Evolutionary conservation across 108 stramenopile species (phyloP), one percentile per base, ranked within the genome.

Genomic region (Nitzschia sp.): DNA sequence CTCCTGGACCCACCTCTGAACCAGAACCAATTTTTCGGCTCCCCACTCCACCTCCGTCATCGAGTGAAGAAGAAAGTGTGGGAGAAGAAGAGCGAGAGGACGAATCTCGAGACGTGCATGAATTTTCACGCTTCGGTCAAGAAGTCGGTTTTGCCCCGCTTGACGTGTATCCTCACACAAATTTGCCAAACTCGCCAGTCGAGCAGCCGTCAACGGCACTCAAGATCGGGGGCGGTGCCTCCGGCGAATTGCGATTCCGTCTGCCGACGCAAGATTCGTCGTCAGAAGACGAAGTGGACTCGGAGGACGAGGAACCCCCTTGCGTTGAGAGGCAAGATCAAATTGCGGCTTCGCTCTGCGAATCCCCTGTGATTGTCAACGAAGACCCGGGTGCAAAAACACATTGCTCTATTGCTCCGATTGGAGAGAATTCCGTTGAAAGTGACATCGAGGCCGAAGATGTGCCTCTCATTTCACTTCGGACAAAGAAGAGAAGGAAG

Each of bases 191-290:
- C n/a, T n/a, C n/a, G n/a, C n/a, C n/a, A n/a, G n/a, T n/a, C n/a
- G n/a, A n/a, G n/a, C n/a, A n/a, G n/a, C n/a, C n/a, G n/a, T n/a
- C n/a, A n/a, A n/a, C n/a, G n/a, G n/a, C n/a, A n/a, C n/a, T n/a
- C n/a, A n/a, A n/a, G n/a, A n/a, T n/a, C n/a, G n/a, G n/a, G n/a
- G n/a, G n/a, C n/a, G n/a, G n/a, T n/a, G n/a, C n/a, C n/a, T n/a
- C n/a, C n/a, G n/a, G n/a, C n/a, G n/a, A n/a, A n/a, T n/a, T 42
- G 38, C 6, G 38, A 18, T 64, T 82, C 27, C 54, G 66, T 35
- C 64, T 82, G 1, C 74, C 68, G 18, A 82, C 78, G 0, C 82
- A 79, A 36, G 54, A 77, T 13, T 83, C 82, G 49, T 83, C 82
- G 23, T 71, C 69, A 2, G 62, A 64, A 30, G 71, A 55, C 26